phyloP scores from a whole-genome alignment of 441 rosid genomes.

The Hypseocharis bilobata region DNA sequence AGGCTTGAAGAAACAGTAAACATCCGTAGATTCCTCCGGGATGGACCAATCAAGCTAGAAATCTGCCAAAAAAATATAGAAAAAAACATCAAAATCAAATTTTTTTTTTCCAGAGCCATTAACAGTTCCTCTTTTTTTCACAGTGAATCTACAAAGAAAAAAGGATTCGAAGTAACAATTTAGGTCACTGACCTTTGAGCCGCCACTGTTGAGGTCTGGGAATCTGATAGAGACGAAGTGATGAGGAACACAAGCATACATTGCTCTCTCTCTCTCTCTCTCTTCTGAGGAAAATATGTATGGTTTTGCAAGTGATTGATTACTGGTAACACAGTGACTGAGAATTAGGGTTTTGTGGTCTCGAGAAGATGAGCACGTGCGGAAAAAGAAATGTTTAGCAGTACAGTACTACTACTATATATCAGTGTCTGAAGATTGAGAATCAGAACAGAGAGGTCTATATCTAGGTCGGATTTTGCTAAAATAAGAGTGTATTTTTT shows the following conservation, averaged over 20 bases:
- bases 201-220: constrained; percentile 25
- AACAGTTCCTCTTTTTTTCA: neutral
- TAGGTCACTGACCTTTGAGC: constrained; percentile 35
- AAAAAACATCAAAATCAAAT: neutral
- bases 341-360: neutral
- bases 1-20: constrained; percentile 27
- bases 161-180: neutral
- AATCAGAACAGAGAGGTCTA: too few relatives aligned
- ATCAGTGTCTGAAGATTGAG: too few relatives aligned
- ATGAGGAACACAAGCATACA: constrained; percentile 32
- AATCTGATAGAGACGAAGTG: constrained; percentile 31
- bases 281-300: neutral
- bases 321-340: neutral
- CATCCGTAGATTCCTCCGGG: constrained; percentile 32
- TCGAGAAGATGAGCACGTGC: too few relatives aligned
- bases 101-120: neutral
- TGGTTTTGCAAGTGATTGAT: neutral
- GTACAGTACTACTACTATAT: too few relatives aligned
- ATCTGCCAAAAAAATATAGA: constrained; percentile 23
- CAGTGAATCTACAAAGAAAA: neutral
- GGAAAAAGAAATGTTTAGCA: too few relatives aligned
- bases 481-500: too few relatives aligned
- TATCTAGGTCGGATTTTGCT: too few relatives aligned
- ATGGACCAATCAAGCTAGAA: constrained; percentile 20
- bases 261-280: constrained; percentile 5